Evolutionary conservation across 1,284 basidiomycete species (phyloP), one percentile per base, ranked within the genome.

Genomic region (Coniferiporia weirii): DNA sequence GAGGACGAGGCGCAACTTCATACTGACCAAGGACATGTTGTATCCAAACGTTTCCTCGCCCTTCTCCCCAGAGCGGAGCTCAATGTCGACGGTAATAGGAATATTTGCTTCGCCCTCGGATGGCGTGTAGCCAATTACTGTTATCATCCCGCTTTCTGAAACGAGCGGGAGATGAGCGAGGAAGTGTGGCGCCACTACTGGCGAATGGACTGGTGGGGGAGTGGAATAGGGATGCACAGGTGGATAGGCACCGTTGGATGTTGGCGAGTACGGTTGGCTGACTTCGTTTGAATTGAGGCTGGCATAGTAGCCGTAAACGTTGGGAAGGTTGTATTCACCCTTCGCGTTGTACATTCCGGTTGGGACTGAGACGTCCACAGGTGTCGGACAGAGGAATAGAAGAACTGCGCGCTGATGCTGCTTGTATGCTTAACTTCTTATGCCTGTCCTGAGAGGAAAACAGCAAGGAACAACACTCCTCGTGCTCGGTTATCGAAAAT

Each of bases 1-100:
- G 63, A 90, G 73, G 66, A 89, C 80, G 61, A 91, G 80, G 53
- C 89, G 83, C 50, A 89, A 78, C 20, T 62, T 60, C n/a, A 64
- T 48, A 32, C 48, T 52, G 27, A 35, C 20, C 19, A 52, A 17
- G 6, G 49, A 48, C 34, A 53, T 44, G 9, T 27, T 40, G 19
- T 54, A 35, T 8, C 54, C 48, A 19, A 56, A 52, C 63, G 76
- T 81, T 36, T 84, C 78, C 8, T 77, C 74, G 48, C 79, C 69
- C 10, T 73, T 72, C n/a, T 74, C 71, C 44, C 76, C 72, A 61
- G 76, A 75, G 71, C 57, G 63, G 34, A 86, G 85, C 54, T 81
- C 75, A 57, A 89, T 81, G 60, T 79, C 75, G 60, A 86, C 82
- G 45, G 79, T 76, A 66, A 90, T 79, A 49, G 77, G 79, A 0